A percentile compares a stretch with the other conserved stretches of the same genome.
Conservation (phyloP, 2,329 filamentous ascomycete species). For the Hypoxylon sp. region DNA sequence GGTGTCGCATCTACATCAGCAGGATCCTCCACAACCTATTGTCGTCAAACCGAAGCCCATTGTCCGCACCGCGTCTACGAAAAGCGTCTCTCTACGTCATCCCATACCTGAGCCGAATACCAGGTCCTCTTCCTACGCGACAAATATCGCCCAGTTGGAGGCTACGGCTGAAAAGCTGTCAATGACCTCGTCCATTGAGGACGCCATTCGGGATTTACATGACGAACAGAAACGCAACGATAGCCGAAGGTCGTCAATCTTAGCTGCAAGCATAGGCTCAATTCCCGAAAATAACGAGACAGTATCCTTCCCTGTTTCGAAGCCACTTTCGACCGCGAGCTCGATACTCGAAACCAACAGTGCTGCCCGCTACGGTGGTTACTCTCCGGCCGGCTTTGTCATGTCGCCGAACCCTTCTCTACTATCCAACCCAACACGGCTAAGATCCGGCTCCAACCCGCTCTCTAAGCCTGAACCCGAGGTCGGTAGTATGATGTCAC, state of each 20-base stretch:
- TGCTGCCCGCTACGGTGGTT: slow-evolving; percentile 75
- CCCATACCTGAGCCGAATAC: slow-evolving; percentile 73
- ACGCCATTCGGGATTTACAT: slow-evolving; percentile 81
- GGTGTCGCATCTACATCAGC: slow-evolving; percentile 25
- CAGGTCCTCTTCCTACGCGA: slow-evolving; percentile 71
- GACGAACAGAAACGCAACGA: slow-evolving; percentile 78
- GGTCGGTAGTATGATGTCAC: slow-evolving; percentile 59
- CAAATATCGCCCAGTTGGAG: slow-evolving; percentile 80
- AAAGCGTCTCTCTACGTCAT: slow-evolving; percentile 64
- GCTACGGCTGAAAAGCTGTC: slow-evolving; percentile 81
- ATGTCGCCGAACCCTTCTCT: slow-evolving; percentile 76
- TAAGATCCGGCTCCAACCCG: slow-evolving; percentile 67
- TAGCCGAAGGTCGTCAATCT: slow-evolving; percentile 73
- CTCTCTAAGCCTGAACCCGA: slow-evolving; percentile 59
- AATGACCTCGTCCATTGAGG: slow-evolving; percentile 80
- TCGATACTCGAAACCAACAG: slow-evolving; percentile 80
- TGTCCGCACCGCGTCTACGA: slow-evolving; percentile 62
- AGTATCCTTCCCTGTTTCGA: slow-evolving; percentile 55
- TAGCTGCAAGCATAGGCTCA: slow-evolving; percentile 62
- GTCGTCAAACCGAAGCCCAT: slow-evolving; percentile 58
- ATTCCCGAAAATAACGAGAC: slow-evolving; percentile 51
- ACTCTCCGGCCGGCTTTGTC: slow-evolving; percentile 76
- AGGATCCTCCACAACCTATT: slow-evolving; percentile 39
- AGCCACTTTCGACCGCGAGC: slow-evolving; percentile 62
- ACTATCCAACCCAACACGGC: slow-evolving; percentile 61